These are phyloP conservation scores for Stipa capillata DNA, from an alignment of 176 grass and related monocot species.

Conservation along the genomic window DNA sequence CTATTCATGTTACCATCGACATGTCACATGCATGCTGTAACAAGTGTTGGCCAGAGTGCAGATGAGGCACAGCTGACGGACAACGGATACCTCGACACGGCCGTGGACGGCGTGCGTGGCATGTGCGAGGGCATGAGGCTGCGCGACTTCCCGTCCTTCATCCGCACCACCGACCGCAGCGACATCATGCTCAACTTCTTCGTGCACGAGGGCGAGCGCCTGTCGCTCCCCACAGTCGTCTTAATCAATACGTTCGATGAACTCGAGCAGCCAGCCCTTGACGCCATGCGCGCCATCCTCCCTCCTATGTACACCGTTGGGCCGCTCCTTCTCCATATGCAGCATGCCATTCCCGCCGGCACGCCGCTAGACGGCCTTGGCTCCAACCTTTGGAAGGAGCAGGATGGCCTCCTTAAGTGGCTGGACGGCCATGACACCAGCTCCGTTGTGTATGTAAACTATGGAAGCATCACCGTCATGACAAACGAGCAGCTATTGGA, in stretches of 20 bases:
- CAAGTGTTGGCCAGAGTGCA: background rate
- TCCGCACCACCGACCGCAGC: constrained; percentile 41
- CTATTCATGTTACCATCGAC: too few relatives aligned
- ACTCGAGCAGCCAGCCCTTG: constrained; percentile 8
- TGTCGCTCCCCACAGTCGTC: background rate
- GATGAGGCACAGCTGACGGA: constrained; percentile 26
- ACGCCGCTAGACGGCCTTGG: constrained; percentile 1
- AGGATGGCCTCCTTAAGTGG: constrained; percentile 33
- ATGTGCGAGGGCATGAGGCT: constrained; percentile 34
- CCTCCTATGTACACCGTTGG: constrained; percentile 35
- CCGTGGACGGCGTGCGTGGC: constrained; percentile 32
- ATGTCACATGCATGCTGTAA: background rate
- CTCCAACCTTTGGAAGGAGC: constrained; percentile 61
- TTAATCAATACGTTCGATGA: constrained; percentile 34
- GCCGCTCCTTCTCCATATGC: constrained; percentile 29
- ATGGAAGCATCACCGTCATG: constrained; percentile 58
- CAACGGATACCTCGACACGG: constrained; percentile 35
- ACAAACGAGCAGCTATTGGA: constrained; percentile 31
- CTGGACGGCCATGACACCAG: background rate
- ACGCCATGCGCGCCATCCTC: constrained; percentile 22
- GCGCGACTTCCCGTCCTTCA: constrained; percentile 58
- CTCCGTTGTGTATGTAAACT: constrained; percentile 68
- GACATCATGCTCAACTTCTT: constrained; percentile 49
- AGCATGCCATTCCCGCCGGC: background rate
- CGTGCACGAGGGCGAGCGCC: constrained; percentile 17